Evolutionary conservation across 1,139 yeast species (phyloP).

Genomic region (Candida glucosophila): DNA sequence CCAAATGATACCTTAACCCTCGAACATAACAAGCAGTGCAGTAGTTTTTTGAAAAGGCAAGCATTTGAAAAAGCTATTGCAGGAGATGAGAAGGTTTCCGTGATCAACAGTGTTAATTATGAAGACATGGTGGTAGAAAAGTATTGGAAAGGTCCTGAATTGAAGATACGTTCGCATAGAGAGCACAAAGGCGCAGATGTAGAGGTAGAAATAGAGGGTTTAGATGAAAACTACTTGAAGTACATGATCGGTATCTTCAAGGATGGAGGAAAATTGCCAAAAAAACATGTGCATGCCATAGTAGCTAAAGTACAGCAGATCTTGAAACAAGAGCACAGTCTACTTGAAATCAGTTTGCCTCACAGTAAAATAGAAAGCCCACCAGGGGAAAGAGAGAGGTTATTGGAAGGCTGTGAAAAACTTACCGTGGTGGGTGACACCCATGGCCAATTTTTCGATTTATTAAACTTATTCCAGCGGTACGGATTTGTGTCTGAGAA

Average conservation of each 20-base stretch:
- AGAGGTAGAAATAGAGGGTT: slow-evolving; percentile 22
- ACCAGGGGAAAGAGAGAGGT: slow-evolving; percentile 12
- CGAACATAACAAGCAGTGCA: slow-evolving; percentile 57
- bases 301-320: slow-evolving; percentile 63
- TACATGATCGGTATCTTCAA: slow-evolving; percentile 64
- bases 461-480: slow-evolving; percentile 63
- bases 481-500: slow-evolving; percentile 61
- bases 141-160: slow-evolving; percentile 56
- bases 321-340: slow-evolving; percentile 57
- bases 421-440: slow-evolving; percentile 95
- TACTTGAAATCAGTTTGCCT: slow-evolving; percentile 61
- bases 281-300: slow-evolving; percentile 77
- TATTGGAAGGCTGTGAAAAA: slow-evolving; percentile 22
- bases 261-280: slow-evolving; percentile 66
- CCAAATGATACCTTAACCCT: slow-evolving; percentile 69
- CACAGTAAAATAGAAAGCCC: slow-evolving; percentile 10
- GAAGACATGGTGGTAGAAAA: slow-evolving; percentile 48
- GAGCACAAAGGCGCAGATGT: slow-evolving; percentile 11
- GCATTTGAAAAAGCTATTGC: slow-evolving; percentile 88
- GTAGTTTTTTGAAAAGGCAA: slow-evolving; percentile 57
- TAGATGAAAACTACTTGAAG: slow-evolving; percentile 45
- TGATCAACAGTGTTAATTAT: slow-evolving; percentile 36
- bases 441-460: slow-evolving; percentile 93
- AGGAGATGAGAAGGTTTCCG: slow-evolving; percentile 37
- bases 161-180: slow-evolving; percentile 31